Percentiles rank a stretch among this genome's conserved stretches.
phyloP scores from a whole-genome alignment of 331 rosid genomes.

The Malus hybrid region DNA sequence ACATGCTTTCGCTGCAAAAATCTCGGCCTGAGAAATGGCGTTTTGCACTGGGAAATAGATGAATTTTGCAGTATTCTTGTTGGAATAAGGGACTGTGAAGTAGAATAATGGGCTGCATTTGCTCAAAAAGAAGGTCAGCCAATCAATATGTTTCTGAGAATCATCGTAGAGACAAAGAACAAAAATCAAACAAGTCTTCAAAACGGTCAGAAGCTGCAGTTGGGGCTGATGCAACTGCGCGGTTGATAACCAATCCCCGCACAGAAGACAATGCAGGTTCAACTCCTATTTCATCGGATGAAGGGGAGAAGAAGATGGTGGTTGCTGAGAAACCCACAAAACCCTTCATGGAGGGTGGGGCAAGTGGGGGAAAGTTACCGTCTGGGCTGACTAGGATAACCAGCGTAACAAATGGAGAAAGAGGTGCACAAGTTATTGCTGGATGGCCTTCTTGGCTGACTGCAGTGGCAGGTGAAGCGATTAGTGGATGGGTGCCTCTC shows the following conservation, averaged over 20 bases:
- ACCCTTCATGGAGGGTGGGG: slow-evolving; percentile 13
- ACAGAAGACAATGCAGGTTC: slow-evolving; percentile 25
- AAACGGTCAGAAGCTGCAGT: slow-evolving; percentile 28
- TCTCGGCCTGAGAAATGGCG: neutral
- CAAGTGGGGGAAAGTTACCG: slow-evolving; percentile 18
- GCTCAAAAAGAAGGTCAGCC: slow-evolving; percentile 46
- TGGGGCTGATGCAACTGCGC: slow-evolving; percentile 35
- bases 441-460: slow-evolving; percentile 97
- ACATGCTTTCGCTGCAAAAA: slow-evolving; percentile 4
- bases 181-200: slow-evolving; percentile 32
- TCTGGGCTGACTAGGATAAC: slow-evolving; percentile 23
- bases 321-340: slow-evolving; percentile 26
- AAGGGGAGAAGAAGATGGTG: slow-evolving; percentile 18
- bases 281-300: slow-evolving; percentile 30
- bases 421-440: slow-evolving; percentile 62
- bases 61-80: neutral
- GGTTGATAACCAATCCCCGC: slow-evolving; percentile 35
- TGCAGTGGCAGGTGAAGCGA: slow-evolving; percentile 79
- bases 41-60: neutral
- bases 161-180: slow-evolving; percentile 25
- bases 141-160: slow-evolving; percentile 32
- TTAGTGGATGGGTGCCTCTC: slow-evolving; percentile 80
- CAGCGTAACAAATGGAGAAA: slow-evolving; percentile 41
- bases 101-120: slow-evolving; percentile 69
- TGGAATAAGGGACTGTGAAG: slow-evolving; percentile 1